Percentiles rank a stretch among this genome's conserved stretches.
Evolutionary conservation across 2,329 filamentous ascomycete species (phyloP).

Genomic region (Sphaceloma murrayae): DNA sequence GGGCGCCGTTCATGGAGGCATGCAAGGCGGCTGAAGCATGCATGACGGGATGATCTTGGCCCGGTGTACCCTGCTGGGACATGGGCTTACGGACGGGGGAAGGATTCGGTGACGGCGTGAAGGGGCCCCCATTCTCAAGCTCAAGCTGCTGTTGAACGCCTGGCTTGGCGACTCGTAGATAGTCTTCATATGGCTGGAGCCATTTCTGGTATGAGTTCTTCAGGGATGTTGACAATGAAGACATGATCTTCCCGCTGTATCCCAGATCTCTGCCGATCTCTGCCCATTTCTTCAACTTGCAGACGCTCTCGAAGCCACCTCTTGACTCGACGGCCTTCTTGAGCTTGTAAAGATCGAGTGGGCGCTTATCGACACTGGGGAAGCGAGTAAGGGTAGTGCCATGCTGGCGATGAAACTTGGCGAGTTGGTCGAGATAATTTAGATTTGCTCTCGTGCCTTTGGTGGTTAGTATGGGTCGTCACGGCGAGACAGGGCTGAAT

Average conservation of each 20-base stretch:
- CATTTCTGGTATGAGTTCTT: constrained; percentile 98
- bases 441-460: constrained; percentile 81
- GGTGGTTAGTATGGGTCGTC: constrained; percentile 23
- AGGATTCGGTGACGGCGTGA: constrained; percentile 67
- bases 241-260: constrained; percentile 99
- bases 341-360: constrained; percentile 85
- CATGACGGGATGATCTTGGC: constrained; percentile 56
- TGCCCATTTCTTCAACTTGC: constrained; percentile 97
- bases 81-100: constrained; percentile 56
- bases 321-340: constrained; percentile 95
- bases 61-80: constrained; percentile 39
- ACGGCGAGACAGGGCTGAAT: too few species aligned
- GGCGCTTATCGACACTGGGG: constrained; percentile 95
- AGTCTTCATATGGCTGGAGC: constrained; percentile 95
- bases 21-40: constrained; percentile 49
- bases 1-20: constrained; percentile 32
- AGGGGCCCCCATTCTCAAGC: constrained; percentile 81
- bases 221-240: constrained; percentile 88
- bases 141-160: constrained; percentile 95
- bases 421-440: constrained; percentile 87
- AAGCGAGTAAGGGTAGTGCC: constrained; percentile 89
- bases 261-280: constrained; percentile 94
- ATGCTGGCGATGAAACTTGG: constrained; percentile 95
- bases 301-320: constrained; percentile 92
- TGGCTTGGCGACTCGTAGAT: constrained; percentile 79